Percentiles rank a stretch among this genome's conserved stretches.
Conservation (phyloP, 805 yeast genomes). For the Metschnikowia dekortorum region DNA sequence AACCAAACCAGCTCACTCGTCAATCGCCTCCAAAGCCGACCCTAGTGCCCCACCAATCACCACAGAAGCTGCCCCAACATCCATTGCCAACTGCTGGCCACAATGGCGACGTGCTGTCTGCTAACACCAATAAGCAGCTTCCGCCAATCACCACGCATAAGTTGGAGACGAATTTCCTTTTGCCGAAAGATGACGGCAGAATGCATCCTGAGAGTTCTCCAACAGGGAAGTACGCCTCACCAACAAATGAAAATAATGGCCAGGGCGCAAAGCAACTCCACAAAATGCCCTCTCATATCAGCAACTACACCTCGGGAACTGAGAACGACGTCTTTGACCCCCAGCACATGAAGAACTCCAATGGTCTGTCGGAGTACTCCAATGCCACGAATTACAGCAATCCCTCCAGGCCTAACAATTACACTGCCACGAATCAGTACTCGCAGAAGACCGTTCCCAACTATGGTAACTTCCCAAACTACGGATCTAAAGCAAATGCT, state of each 20-base stretch:
- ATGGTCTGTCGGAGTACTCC: conserved; percentile 29
- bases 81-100: neutral
- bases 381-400: conserved; percentile 32
- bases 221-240: neutral
- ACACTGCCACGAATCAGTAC: no score
- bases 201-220: neutral
- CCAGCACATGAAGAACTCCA: conserved; percentile 8
- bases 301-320: conserved; percentile 12
- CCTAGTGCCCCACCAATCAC: neutral
- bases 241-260: neutral
- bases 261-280: neutral
- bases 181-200: neutral
- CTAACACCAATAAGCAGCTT: conserved; percentile 8
- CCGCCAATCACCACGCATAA: conserved; percentile 5
- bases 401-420: neutral
- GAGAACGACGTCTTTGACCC: conserved; percentile 16
- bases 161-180: conserved; percentile 1
- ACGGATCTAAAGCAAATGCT: neutral
- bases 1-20: neutral
- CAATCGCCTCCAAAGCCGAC: neutral
- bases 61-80: neutral
- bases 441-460: no score
- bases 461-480: no score
- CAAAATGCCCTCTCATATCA: conserved; percentile 16
- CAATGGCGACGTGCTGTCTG: neutral